Evolutionary conservation across 139 green algal genomes (phyloP), one percentile per base, ranked within the genome.

Genomic region (Ostreobium quekettii): DNA sequence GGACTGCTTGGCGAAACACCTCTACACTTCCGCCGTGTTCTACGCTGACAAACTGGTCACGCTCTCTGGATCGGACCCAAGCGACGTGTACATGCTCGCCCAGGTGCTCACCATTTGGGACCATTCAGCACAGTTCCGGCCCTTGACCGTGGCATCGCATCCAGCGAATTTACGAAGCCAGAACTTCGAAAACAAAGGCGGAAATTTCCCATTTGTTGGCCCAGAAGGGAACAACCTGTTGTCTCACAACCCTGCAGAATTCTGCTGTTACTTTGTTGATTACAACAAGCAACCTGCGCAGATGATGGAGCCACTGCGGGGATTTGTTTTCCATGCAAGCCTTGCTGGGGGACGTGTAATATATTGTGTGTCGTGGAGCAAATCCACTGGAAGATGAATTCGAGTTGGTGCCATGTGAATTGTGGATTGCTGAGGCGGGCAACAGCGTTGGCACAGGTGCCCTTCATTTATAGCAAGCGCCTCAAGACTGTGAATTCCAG

Each of bases 41-140:
- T 97, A 91, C 48, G 93, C 91, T 0, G 93, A 98, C 67, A 98
- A 98, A 79, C 78, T 97, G 6, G 81, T 90, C 0, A 89, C 80
- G 0, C 63, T 98, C 3, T 86, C 80, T 11, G 71, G 71, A 5
- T 67, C 71, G 29, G 70, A 66, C 0, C 77, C 81, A 2, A 80
- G 60, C 5, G 91, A 98, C 48, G 75, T 95, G 0, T 96, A 90
- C 53, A 73, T 90, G 2, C 75, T 97, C 0, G 87, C 86, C 0
- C 83, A 94, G 79, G 86, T 88, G 47, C 47, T 56, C 39, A 31
- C 30, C 38, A 22, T 6, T 32, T 22, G 29, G 37, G 36, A 6
- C 28, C 19, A 49, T n/a, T 28, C 60, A n/a, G 29, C 19, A 19
- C 7, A 66, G 47, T 29, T 26, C 8, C 29, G 8, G n/a, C 8